Percentiles rank a stretch among this genome's conserved stretches.
Evolutionary conservation across 148 eudicot genomes (phyloP).

Genomic region (Spergularia bocconei): DNA sequence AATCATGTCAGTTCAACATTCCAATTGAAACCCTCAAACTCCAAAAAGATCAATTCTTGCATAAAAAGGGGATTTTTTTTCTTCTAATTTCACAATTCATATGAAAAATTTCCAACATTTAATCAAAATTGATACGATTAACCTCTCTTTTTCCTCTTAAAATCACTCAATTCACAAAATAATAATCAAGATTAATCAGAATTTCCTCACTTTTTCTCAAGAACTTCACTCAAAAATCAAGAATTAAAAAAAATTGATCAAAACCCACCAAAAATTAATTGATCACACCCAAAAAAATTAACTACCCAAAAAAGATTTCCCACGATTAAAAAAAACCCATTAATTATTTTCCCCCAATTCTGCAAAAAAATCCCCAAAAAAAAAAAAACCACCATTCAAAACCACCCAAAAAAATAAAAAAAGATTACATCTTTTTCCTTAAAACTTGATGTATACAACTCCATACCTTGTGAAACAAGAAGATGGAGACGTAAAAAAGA

Average conservation of each 20-base stretch:
- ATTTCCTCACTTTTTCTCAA: too few relatives aligned
- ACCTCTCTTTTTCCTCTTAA: too few relatives aligned
- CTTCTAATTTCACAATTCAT: background rate
- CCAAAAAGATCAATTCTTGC: background rate
- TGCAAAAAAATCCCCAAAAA: background rate
- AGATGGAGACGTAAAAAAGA: background rate
- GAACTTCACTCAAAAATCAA: too few relatives aligned
- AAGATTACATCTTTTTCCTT: background rate
- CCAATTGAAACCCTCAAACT: constrained; percentile 1
- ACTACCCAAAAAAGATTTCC: constrained; percentile 14
- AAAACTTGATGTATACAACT: background rate
- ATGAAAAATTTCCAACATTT: too few relatives aligned
- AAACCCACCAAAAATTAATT: background rate
- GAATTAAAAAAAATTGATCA: background rate
- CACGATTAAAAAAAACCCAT: constrained; percentile 7
- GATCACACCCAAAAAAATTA: constrained; percentile 9
- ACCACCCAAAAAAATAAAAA: too few relatives aligned
- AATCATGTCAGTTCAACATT: background rate
- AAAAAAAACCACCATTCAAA: background rate
- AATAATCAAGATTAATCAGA: too few relatives aligned
- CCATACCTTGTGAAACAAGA: background rate
- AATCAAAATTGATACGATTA: too few relatives aligned
- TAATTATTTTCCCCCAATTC: background rate
- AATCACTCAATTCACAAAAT: too few relatives aligned
- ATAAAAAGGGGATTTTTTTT: background rate